A percentile compares a stretch with the other conserved stretches of the same genome.
phyloP scores from a whole-genome alignment of 1,284 basidiomycete genomes.

The Apiotrichum gamsii region DNA sequence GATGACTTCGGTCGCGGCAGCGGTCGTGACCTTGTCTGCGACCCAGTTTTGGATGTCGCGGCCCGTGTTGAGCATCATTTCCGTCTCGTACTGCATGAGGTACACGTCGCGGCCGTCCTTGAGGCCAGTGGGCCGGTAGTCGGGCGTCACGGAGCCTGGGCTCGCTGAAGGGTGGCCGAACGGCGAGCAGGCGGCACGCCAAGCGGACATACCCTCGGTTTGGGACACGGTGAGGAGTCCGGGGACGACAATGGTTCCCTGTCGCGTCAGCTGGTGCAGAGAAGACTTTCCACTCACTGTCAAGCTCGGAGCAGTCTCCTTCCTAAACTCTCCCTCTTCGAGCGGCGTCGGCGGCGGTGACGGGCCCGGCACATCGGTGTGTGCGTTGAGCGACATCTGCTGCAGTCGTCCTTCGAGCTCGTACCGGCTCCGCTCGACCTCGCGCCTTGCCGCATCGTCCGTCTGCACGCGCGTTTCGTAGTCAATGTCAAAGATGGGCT shows the following conservation, averaged over 20 bases:
- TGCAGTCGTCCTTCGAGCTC: slow-evolving; percentile 7
- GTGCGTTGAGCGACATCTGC: slow-evolving; percentile 6
- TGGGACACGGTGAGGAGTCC: slow-evolving; percentile 48
- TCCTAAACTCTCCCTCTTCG: slow-evolving; percentile 17
- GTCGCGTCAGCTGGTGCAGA: neutral
- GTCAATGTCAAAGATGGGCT: neutral
- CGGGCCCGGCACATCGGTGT: neutral
- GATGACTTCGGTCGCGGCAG: slow-evolving; percentile 50
- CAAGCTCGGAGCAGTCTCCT: slow-evolving; percentile 33
- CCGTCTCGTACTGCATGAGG: slow-evolving; percentile 46
- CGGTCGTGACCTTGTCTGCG: slow-evolving; percentile 42
- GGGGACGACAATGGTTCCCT: slow-evolving; percentile 50
- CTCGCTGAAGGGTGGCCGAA: neutral
- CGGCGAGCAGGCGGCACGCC: slow-evolving; percentile 37
- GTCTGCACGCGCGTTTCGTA: neutral
- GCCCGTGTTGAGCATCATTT: slow-evolving; percentile 48
- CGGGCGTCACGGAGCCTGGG: neutral
- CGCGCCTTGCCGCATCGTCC: slow-evolving; percentile 5
- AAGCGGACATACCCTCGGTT: slow-evolving; percentile 48
- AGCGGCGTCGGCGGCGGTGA: slow-evolving; percentile 1
- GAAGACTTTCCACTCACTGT: slow-evolving; percentile 31
- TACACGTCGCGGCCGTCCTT: slow-evolving; percentile 48
- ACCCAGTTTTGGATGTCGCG: slow-evolving; percentile 48
- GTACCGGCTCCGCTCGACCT: slow-evolving; percentile 4
- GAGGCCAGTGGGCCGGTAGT: slow-evolving; percentile 12